A percentile compares a stretch with the other conserved stretches of the same genome.
These are phyloP conservation scores for Pichia sp. DNA, from an alignment of 1,139 yeast genomes.

Conservation along the genomic window DNA sequence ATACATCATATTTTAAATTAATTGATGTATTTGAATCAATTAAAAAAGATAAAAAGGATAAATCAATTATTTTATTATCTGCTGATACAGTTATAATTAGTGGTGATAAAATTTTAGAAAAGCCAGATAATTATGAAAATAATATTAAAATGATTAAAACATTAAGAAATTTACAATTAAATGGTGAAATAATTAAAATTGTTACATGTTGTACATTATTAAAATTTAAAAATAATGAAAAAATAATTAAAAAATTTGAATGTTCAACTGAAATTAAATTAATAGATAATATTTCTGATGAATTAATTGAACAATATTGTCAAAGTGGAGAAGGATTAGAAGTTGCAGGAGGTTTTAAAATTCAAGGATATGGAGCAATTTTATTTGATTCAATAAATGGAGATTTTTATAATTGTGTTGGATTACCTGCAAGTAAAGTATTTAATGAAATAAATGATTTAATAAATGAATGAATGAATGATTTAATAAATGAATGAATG, in stretches of 20 bases:
- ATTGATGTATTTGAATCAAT: constrained; percentile 45
- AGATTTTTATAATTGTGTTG: constrained; percentile 85
- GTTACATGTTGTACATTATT: constrained; percentile 23
- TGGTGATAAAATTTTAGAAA: constrained; percentile 61
- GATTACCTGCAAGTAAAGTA: constrained; percentile 67
- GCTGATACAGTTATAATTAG: constrained; percentile 86
- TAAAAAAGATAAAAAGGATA: constrained; percentile 1
- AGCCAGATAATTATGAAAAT: constrained; percentile 52
- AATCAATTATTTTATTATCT: constrained; percentile 29
- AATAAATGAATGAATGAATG: not conserved
- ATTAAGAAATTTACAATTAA: constrained; percentile 35
- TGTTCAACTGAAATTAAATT: constrained; percentile 46
- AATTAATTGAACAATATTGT: constrained; percentile 54
- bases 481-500: too few species aligned
- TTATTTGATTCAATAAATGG: constrained; percentile 63
- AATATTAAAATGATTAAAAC: constrained; percentile 45
- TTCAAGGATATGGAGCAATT: constrained; percentile 67
- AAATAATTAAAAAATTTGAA: constrained; percentile 14
- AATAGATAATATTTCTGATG: constrained; percentile 44
- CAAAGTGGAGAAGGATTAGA: constrained; percentile 64
- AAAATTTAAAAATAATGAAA: not conserved
- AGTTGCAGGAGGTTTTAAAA: constrained; percentile 92
- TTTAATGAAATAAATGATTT: constrained; percentile 29
- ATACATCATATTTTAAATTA: constrained; percentile 66
- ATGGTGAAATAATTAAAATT: constrained; percentile 33